These are phyloP conservation scores for Trametes villosa DNA, from an alignment of 768 basidiomycete species.

Conservation along the genomic window DNA sequence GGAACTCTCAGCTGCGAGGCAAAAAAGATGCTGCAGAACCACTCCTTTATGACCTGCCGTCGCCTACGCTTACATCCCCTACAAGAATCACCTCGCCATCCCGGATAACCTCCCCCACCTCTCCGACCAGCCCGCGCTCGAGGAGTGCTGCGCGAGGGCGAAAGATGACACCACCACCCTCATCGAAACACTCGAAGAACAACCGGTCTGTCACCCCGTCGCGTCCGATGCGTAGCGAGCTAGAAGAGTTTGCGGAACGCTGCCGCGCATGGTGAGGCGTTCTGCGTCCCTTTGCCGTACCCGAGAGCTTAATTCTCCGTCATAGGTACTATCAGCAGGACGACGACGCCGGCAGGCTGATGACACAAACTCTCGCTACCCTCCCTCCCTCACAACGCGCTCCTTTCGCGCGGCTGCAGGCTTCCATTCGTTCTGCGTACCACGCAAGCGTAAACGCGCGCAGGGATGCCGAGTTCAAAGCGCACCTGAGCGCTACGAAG, in stretches of 20 bases:
- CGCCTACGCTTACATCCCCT: conserved; percentile 60
- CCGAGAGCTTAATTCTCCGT: conserved; percentile 13
- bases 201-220: conserved; percentile 73
- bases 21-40: conserved; percentile 54
- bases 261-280: conserved; percentile 74
- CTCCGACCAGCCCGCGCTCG: conserved; percentile 57
- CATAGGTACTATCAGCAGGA: conserved; percentile 85
- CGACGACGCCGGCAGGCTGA: conserved; percentile 72
- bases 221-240: conserved; percentile 65
- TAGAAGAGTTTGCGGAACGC: conserved; percentile 77
- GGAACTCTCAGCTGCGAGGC: conserved; percentile 47
- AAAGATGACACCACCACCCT: conserved; percentile 59
- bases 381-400: conserved; percentile 85
- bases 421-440: conserved; percentile 82
- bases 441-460: conserved; percentile 81
- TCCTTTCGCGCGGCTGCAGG: conserved; percentile 84
- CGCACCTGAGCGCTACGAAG: conserved; percentile 76
- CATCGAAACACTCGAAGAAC: conserved; percentile 44
- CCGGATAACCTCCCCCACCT: conserved; percentile 55
- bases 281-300: conserved; percentile 11
- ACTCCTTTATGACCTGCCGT: conserved; percentile 78
- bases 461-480: conserved; percentile 82
- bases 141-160: conserved; percentile 53
- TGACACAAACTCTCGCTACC: conserved; percentile 82
- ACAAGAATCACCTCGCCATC: conserved; percentile 52